A percentile compares a stretch with the other conserved stretches of the same genome.
These are phyloP conservation scores for Phytophthora macrochlamydospora DNA, from an alignment of 352 stramenopile species.

Conservation along the genomic window DNA sequence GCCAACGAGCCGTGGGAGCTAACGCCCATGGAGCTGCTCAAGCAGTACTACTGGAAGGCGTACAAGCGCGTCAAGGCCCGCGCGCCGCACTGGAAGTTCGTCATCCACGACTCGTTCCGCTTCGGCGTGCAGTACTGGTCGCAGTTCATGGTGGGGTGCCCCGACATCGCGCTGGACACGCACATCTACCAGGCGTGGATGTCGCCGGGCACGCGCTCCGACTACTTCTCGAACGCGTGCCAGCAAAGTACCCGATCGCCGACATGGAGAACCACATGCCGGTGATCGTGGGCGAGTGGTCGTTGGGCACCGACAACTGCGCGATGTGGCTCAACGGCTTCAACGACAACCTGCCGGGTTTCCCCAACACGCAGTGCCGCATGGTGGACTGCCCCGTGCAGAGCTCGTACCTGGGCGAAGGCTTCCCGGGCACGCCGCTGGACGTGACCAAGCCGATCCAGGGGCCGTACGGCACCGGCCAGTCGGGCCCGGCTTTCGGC, in stretches of 20 bases:
- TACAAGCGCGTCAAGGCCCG: constrained; percentile 93
- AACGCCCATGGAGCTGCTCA: constrained; percentile 89
- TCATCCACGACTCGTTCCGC: constrained; percentile 96
- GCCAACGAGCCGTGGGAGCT: constrained; percentile 96
- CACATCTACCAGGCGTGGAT: constrained; percentile 95
- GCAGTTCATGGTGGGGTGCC: constrained; percentile 80
- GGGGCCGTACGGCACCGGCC: no score
- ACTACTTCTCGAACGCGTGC: constrained; percentile 91
- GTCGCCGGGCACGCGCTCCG: constrained; percentile 56
- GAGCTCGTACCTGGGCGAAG: no score
- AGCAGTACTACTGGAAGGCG: constrained; percentile 96
- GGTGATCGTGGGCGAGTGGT: constrained; percentile 96
- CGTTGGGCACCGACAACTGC: constrained; percentile 83
- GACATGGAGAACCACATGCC: constrained; percentile 55
- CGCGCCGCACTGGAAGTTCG: constrained; percentile 94
- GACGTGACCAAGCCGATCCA: no score
- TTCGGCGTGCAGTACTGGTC: constrained; percentile 47
- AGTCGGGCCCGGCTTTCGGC: constrained; percentile 73
- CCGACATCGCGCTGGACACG: constrained; percentile 93
- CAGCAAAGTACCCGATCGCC: constrained; percentile 81
- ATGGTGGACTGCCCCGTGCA: no score
- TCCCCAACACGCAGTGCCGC: no score
- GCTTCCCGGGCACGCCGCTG: no score
- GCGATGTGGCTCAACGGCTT: constrained; percentile 36
- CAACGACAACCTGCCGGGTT: no score